phyloP scores from a whole-genome alignment of 1,139 yeast species.

The Tardiomyces blankii region DNA sequence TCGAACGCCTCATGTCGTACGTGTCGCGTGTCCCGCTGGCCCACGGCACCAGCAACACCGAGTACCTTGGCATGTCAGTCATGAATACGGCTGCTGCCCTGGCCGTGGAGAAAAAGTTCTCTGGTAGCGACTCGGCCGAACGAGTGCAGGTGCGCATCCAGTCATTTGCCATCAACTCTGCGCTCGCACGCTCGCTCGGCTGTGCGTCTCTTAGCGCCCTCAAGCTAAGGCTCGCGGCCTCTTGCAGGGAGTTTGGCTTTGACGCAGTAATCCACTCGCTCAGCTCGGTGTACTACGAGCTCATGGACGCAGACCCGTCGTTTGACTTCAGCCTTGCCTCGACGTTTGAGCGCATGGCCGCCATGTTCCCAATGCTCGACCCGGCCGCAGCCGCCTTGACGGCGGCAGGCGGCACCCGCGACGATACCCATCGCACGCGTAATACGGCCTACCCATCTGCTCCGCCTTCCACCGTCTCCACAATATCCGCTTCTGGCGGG shows the following conservation, averaged over 20 bases:
- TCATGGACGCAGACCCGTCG: background rate
- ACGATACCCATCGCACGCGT: background rate
- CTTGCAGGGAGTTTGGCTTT: background rate
- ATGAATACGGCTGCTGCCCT: slow-evolving; percentile 46
- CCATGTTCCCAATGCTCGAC: background rate
- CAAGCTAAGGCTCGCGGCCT: background rate
- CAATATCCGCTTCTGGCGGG: background rate
- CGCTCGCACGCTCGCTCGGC: background rate
- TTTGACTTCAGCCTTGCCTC: background rate
- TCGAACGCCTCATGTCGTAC: slow-evolving; percentile 5
- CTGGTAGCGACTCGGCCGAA: background rate
- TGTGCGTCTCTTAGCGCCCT: background rate
- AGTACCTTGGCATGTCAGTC: slow-evolving; percentile 46
- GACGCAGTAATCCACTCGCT: background rate
- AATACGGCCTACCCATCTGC: background rate
- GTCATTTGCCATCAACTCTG: background rate
- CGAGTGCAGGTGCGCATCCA: background rate
- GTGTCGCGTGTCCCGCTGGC: background rate
- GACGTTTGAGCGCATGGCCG: background rate
- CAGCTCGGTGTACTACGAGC: slow-evolving; percentile 1
- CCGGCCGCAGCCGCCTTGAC: background rate
- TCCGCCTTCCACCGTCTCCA: background rate
- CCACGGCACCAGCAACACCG: slow-evolving; percentile 25
- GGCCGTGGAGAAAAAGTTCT: slow-evolving; percentile 35
- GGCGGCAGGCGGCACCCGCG: background rate